A percentile compares a stretch with the other conserved stretches of the same genome.
Evolutionary conservation across 1,284 basidiomycete genomes (phyloP).

Genomic region (Ustilago curta): DNA sequence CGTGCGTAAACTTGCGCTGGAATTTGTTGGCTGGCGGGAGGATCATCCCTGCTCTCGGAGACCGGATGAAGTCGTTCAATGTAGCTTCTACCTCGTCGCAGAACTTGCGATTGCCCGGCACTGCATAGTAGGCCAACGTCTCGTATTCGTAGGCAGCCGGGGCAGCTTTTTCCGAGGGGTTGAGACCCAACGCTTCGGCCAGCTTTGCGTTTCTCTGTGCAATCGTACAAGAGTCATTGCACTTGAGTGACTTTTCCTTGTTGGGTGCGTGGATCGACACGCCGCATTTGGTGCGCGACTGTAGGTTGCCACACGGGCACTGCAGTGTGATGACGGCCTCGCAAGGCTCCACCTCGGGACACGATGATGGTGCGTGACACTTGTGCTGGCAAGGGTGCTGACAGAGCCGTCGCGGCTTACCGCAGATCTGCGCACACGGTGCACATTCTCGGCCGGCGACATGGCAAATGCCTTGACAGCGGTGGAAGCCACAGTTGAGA

Average conservation of each 20-base stretch:
- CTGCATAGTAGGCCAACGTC: constrained; percentile 56
- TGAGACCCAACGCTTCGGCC: constrained; percentile 66
- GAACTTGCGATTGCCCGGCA: constrained; percentile 52
- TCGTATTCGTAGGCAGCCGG: constrained; percentile 48
- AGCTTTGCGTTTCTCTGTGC: constrained; percentile 67
- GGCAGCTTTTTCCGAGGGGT: constrained; percentile 46
- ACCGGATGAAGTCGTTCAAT: constrained; percentile 65
- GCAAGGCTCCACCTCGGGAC: constrained; percentile 63
- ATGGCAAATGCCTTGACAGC: constrained; percentile 63
- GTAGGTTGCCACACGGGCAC: constrained; percentile 65
- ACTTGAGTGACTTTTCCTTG: constrained; percentile 59
- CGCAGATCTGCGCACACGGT: constrained; percentile 62
- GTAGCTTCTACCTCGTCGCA: constrained; percentile 59
- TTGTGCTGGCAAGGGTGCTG: constrained; percentile 61
- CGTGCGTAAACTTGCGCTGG: constrained; percentile 62
- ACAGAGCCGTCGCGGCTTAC: constrained; percentile 60
- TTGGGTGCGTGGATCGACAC: constrained; percentile 49
- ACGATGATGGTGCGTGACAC: constrained; percentile 66
- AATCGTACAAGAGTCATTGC: constrained; percentile 64
- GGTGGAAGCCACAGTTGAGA: constrained; percentile 64
- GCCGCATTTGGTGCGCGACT: constrained; percentile 56
- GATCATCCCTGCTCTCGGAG: constrained; percentile 59
- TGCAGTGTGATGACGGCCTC: constrained; percentile 59
- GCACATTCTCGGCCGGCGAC: constrained; percentile 55
- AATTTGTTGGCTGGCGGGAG: constrained; percentile 53